phyloP scores from a whole-genome alignment of 1,284 basidiomycete genomes.

The Retiboletus flavoniger region DNA sequence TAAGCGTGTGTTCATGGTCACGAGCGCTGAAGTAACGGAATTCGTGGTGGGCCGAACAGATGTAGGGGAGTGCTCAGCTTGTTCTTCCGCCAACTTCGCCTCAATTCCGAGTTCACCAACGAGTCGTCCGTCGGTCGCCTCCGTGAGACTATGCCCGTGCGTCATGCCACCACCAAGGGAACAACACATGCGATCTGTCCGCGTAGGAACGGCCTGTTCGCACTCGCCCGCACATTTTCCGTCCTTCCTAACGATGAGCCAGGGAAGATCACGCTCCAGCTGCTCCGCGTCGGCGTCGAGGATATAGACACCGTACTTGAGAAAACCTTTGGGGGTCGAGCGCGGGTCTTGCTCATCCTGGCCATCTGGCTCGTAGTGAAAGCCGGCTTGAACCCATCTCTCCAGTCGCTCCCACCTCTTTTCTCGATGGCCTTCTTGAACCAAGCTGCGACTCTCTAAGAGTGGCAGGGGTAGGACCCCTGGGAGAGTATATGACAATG shows the following conservation, averaged over 20 bases:
- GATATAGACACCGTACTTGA: slow-evolving; percentile 25
- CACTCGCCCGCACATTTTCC: background rate
- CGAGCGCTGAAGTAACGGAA: background rate
- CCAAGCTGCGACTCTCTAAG: too few species aligned
- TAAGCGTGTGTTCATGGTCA: slow-evolving; percentile 13
- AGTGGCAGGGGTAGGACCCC: too few species aligned
- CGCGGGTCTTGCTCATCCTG: slow-evolving; percentile 18
- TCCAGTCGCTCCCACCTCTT: too few species aligned
- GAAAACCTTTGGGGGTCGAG: slow-evolving; percentile 34
- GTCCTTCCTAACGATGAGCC: slow-evolving; percentile 16
- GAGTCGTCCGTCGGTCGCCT: slow-evolving; percentile 14
- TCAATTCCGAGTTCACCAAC: slow-evolving; percentile 25
- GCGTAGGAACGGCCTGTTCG: background rate
- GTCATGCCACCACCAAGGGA: too few species aligned
- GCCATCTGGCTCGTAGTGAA: slow-evolving; percentile 5
- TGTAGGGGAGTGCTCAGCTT: background rate
- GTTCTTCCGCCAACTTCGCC: background rate
- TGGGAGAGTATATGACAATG: too few species aligned
- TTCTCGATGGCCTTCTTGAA: too few species aligned
- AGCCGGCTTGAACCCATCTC: slow-evolving; percentile 21
- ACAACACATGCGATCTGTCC: too few species aligned
- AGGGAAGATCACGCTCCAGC: too few species aligned
- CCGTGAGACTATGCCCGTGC: too few species aligned
- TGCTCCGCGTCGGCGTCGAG: slow-evolving; percentile 43
- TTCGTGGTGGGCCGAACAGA: background rate